These are phyloP conservation scores for Stephania yunnanensis DNA, from an alignment of 164 flowering plant species.

Conservation along the genomic window DNA sequence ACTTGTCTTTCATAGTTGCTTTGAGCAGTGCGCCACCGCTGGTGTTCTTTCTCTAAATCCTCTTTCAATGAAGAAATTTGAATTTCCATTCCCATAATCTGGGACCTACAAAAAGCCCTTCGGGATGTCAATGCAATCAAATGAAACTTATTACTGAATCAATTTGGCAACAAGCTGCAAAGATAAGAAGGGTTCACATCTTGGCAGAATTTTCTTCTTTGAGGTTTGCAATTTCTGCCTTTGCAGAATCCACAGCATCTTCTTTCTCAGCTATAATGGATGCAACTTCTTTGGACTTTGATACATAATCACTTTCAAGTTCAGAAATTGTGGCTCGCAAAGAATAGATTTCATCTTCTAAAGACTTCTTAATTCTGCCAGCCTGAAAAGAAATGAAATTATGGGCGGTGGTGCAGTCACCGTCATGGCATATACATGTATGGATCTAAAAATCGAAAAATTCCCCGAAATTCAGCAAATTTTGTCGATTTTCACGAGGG, in stretches of 20 bases:
- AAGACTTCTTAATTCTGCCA: constrained; percentile 50
- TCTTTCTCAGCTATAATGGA: constrained; percentile 54
- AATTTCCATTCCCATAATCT: constrained; percentile 46
- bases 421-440: too few relatives aligned
- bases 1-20: constrained; percentile 96
- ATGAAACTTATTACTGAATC: not conserved
- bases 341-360: constrained; percentile 61
- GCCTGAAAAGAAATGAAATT: constrained; percentile 34
- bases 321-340: constrained; percentile 49
- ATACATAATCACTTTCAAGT: constrained; percentile 49
- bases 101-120: constrained; percentile 38
- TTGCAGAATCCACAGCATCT: constrained; percentile 57
- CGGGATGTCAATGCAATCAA: constrained; percentile 4
- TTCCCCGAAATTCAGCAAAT: too few relatives aligned
- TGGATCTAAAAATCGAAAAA: too few relatives aligned
- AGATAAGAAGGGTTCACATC: constrained; percentile 29
- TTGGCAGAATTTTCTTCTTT: constrained; percentile 52
- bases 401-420: not conserved
- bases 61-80: constrained; percentile 58
- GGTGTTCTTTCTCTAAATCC: constrained; percentile 69
- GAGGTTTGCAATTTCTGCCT: constrained; percentile 43
- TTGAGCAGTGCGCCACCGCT: constrained; percentile 74
- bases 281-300: constrained; percentile 50
- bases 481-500: too few relatives aligned
- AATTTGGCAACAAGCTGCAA: not conserved